These are phyloP conservation scores for Candida boidinii DNA, from an alignment of 805 yeast species.

Conservation along the genomic window DNA sequence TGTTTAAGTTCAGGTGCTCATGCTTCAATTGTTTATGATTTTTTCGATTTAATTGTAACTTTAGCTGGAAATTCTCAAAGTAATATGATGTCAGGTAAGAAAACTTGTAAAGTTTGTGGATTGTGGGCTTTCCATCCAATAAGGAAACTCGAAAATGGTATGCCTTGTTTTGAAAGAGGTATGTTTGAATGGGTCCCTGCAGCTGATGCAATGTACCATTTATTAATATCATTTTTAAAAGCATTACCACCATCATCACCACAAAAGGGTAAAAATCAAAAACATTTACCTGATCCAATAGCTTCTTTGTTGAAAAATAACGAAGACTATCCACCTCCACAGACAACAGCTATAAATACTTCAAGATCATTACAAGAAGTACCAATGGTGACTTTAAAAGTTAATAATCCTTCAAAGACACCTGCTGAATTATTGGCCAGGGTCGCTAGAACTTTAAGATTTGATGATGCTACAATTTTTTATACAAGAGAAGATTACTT, in stretches of 20 bases:
- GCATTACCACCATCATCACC: constrained; percentile 66
- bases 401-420: constrained; percentile 34
- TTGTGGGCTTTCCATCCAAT: constrained; percentile 69
- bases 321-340: constrained; percentile 53
- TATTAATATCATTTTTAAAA: constrained; percentile 66
- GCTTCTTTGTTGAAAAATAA: constrained; percentile 57
- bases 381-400: constrained; percentile 25
- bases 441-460: constrained; percentile 50
- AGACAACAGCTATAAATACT: constrained; percentile 13
- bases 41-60: constrained; percentile 70
- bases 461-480: constrained; percentile 62
- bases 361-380: constrained; percentile 23
- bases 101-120: constrained; percentile 74
- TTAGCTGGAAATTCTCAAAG: constrained; percentile 72
- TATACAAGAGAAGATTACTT: constrained; percentile 74
- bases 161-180: constrained; percentile 54
- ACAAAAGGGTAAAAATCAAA: constrained; percentile 36
- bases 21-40: constrained; percentile 84
- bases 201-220: constrained; percentile 79
- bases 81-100: constrained; percentile 72
- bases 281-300: constrained; percentile 61
- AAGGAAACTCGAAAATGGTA: constrained; percentile 27
- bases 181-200: constrained; percentile 70
- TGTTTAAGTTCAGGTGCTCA: constrained; percentile 79
- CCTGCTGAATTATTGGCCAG: constrained; percentile 55